These are phyloP conservation scores for Gossypium raimondii DNA, from an alignment of 345 rosid species.

Conservation along the genomic window DNA sequence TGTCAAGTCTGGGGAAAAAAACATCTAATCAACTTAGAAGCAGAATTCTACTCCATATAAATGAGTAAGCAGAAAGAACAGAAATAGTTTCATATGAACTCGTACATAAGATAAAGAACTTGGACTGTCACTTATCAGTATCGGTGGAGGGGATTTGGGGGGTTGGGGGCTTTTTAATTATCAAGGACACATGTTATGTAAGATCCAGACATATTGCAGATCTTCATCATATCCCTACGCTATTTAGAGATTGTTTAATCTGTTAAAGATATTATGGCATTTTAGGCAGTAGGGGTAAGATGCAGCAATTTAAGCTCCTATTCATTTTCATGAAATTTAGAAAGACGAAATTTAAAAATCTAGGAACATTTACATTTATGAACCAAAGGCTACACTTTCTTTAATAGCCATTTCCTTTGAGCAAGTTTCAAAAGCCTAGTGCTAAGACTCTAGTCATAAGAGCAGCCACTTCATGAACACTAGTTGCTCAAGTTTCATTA, in stretches of 20 bases:
- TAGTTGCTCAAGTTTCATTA: background rate
- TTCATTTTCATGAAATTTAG: background rate
- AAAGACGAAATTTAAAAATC: background rate
- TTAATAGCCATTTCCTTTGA: background rate
- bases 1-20: conserved; percentile 63
- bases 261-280: background rate
- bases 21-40: conserved; percentile 13
- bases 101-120: background rate
- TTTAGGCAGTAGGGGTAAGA: background rate
- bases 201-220: background rate
- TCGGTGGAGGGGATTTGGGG: background rate
- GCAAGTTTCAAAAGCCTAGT: background rate
- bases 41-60: conserved; percentile 7
- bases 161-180: background rate
- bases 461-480: background rate
- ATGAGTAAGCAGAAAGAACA: background rate
- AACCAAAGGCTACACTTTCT: background rate
- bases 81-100: background rate
- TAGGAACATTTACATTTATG: background rate
- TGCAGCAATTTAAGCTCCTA: background rate
- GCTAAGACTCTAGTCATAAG: background rate
- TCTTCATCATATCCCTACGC: background rate
- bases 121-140: background rate
- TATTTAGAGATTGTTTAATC: background rate
- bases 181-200: background rate